These are phyloP conservation scores for Daldinia sp. DNA, from an alignment of 2,329 filamentous ascomycete genomes.

Conservation along the genomic window DNA sequence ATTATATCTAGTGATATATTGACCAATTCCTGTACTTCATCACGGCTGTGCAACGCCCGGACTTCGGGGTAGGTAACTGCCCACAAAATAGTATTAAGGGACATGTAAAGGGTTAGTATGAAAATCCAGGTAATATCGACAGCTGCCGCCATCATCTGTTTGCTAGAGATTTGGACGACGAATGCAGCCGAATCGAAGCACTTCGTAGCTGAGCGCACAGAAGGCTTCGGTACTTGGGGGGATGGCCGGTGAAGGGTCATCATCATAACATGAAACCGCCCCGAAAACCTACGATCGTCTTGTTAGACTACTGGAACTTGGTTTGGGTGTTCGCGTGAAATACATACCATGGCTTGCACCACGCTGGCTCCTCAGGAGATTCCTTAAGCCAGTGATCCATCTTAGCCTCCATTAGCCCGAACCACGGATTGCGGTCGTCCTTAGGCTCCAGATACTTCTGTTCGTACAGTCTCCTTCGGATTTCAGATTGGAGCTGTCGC, in stretches of 20 bases:
- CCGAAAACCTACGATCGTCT: conserved; percentile 61
- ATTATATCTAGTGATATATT: conserved; percentile 80
- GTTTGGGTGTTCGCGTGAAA: neutral
- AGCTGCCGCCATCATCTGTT: conserved; percentile 77
- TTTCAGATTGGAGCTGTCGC: conserved; percentile 86
- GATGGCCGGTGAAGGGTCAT: conserved; percentile 89
- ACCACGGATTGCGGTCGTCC: conserved; percentile 88
- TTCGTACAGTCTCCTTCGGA: conserved; percentile 85
- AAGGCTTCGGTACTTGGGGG: conserved; percentile 89
- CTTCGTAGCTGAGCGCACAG: conserved; percentile 75
- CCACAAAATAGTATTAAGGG: conserved; percentile 92
- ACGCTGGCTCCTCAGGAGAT: conserved; percentile 72
- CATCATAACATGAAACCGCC: conserved; percentile 85
- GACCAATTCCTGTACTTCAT: conserved; percentile 80
- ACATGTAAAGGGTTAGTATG: conserved; percentile 87
- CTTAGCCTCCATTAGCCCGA: conserved; percentile 78
- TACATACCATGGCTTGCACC: conserved; percentile 82
- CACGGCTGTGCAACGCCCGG: conserved; percentile 73
- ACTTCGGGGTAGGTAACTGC: conserved; percentile 87
- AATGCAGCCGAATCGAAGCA: conserved; percentile 85
- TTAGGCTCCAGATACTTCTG: conserved; percentile 79
- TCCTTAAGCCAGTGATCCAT: conserved; percentile 81
- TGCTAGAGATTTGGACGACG: conserved; percentile 81
- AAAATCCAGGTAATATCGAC: conserved; percentile 96
- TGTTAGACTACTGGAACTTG: neutral